Conservation (phyloP, 139 green algal species). For the Chlamydomonas incerta region DNA sequence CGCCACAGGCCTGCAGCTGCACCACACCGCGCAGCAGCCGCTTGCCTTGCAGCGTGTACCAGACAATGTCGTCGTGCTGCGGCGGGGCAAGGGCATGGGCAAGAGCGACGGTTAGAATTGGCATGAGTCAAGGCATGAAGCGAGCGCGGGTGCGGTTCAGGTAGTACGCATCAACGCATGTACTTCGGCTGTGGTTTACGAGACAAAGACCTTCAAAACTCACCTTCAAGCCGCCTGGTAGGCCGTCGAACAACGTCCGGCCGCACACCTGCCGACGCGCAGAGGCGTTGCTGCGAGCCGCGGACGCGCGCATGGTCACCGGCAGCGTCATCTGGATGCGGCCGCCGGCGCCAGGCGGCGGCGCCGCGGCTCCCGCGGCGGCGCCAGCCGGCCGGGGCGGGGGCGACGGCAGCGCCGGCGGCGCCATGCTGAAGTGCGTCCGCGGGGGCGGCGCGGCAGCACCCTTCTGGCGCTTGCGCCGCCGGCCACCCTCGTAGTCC, state of each 20-base stretch:
- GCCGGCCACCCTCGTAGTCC: background rate
- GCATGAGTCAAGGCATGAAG: no score
- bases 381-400: background rate
- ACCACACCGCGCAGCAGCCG: conserved; percentile 73
- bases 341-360: background rate
- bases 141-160: no score
- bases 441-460: background rate
- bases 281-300: conserved; percentile 51
- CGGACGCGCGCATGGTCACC: background rate
- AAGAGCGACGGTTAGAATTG: no score
- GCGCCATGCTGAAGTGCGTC: background rate
- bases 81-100: background rate
- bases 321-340: conserved; percentile 49
- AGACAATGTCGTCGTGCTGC: conserved; percentile 53
- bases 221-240: conserved; percentile 62
- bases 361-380: background rate
- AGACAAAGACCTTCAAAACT: no score
- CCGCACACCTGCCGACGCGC: conserved; percentile 70
- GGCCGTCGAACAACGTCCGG: conserved; percentile 71
- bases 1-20: background rate
- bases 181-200: no score
- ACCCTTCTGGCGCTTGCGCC: background rate
- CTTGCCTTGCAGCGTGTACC: conserved; percentile 62
- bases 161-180: no score
- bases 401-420: background rate